A percentile compares a stretch with the other conserved stretches of the same genome.
Conservation (phyloP, 148 eudicot species). For the Agrostemma githago region DNA sequence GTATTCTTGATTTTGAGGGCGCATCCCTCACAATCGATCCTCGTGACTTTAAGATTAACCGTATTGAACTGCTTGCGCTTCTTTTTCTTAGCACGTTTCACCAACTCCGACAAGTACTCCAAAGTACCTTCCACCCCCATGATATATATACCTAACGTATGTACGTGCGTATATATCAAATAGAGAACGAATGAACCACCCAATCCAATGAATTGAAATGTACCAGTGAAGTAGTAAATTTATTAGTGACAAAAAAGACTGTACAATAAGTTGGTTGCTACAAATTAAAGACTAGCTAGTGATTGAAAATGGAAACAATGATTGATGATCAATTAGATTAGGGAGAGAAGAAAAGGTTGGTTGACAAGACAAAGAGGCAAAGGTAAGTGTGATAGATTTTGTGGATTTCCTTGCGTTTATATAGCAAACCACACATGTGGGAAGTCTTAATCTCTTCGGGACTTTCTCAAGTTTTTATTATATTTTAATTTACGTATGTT, state of each 20-base stretch:
- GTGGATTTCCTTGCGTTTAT: slow-evolving; percentile 20
- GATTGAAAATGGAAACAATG: slow-evolving; percentile 9
- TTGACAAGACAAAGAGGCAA: slow-evolving; percentile 22
- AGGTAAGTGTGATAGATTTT: slow-evolving; percentile 22
- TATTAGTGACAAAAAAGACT: no score
- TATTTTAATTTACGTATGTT: not conserved
- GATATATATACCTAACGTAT: not conserved
- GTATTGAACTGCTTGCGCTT: slow-evolving; percentile 53
- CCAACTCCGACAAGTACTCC: slow-evolving; percentile 57
- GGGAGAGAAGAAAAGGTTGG: not conserved
- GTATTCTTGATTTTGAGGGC: slow-evolving; percentile 53
- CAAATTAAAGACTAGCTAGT: not conserved
- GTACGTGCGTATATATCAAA: not conserved
- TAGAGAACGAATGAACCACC: no score
- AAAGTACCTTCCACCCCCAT: slow-evolving; percentile 73
- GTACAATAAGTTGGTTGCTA: not conserved
- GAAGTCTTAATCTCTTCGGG: slow-evolving; percentile 1
- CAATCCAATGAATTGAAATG: no score
- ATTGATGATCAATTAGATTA: slow-evolving; percentile 7
- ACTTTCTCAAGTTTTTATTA: not conserved
- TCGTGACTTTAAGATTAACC: slow-evolving; percentile 47
- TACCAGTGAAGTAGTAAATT: no score
- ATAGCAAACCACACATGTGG: slow-evolving; percentile 16
- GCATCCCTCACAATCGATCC: slow-evolving; percentile 91
- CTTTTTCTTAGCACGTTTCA: slow-evolving; percentile 35